Percentiles rank a stretch among this genome's conserved stretches.
phyloP scores from a whole-genome alignment of 2,329 filamentous ascomycete genomes.

The Botrytis byssoidea region DNA sequence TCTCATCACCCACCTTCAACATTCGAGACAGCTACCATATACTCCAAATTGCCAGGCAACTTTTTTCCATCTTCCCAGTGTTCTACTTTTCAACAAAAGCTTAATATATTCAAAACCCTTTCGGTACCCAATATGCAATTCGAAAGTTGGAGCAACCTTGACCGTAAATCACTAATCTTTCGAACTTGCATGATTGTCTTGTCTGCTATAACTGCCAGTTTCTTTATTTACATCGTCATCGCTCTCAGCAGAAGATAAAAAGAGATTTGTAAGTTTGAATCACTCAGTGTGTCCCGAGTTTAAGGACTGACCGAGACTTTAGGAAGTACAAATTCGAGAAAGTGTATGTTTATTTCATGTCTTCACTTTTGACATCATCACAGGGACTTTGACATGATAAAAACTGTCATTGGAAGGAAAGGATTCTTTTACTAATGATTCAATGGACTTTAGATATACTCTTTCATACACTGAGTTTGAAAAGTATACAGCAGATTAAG shows the following conservation, averaged over 20 bases:
- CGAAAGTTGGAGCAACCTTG: not conserved
- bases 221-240: not conserved
- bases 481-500: not conserved
- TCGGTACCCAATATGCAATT: not conserved
- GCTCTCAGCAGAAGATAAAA: not conserved
- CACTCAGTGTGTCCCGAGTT: not conserved
- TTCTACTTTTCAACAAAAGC: not conserved
- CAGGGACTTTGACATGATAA: not conserved
- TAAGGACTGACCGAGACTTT: not conserved
- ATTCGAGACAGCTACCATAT: not conserved
- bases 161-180: not conserved
- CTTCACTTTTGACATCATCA: not conserved
- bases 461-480: not conserved
- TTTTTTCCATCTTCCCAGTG: not conserved
- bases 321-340: not conserved
- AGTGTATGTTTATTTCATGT: not conserved
- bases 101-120: not conserved
- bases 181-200: not conserved
- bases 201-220: not conserved
- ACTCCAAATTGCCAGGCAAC: not conserved
- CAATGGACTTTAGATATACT: not conserved
- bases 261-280: not conserved
- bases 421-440: not conserved
- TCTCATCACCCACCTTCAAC: not conserved
- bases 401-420: too few species aligned